Percentiles rank a stretch among this genome's conserved stretches.
These are phyloP conservation scores for Jaapia argillacea DNA, from an alignment of 768 basidiomycete species.

Conservation along the genomic window DNA sequence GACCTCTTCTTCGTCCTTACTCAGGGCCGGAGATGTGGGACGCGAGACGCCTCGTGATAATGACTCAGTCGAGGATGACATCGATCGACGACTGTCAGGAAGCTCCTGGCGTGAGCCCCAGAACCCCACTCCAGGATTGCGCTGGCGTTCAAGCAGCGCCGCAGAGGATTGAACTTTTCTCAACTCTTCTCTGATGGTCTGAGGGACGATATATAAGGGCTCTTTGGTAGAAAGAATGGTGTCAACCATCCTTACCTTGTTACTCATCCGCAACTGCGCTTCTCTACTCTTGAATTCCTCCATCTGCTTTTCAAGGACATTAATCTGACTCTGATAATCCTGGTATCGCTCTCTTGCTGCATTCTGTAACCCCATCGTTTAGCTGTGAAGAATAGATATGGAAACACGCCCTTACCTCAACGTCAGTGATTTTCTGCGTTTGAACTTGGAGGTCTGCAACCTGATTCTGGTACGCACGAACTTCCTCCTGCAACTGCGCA, in stretches of 20 bases:
- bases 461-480: constrained; percentile 37
- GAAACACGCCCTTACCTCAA: constrained; percentile 44
- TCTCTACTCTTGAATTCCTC: constrained; percentile 70
- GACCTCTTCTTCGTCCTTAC: constrained; percentile 72
- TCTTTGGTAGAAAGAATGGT: too few species aligned
- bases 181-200: constrained; percentile 90
- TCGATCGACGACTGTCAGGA: constrained; percentile 17
- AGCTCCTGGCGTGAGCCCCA: constrained; percentile 49
- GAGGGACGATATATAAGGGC: too few species aligned
- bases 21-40: constrained; percentile 17
- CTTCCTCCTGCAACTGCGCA: constrained; percentile 36
- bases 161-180: constrained; percentile 94
- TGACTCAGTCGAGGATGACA: constrained; percentile 31
- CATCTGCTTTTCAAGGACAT: constrained; percentile 50
- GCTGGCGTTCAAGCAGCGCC: constrained; percentile 78
- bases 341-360: constrained; percentile 32
- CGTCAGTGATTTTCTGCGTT: constrained; percentile 38
- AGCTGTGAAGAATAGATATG: background rate
- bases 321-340: constrained; percentile 39
- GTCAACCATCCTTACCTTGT: constrained; percentile 76
- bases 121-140: constrained; percentile 91
- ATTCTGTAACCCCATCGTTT: too few species aligned
- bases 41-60: constrained; percentile 17
- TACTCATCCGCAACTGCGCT: constrained; percentile 57
- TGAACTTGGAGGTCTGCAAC: constrained; percentile 44